Percentiles rank a stretch among this genome's conserved stretches.
phyloP scores from a whole-genome alignment of 2,329 filamentous ascomycete species.

The Chrysoporthe puriensis region DNA sequence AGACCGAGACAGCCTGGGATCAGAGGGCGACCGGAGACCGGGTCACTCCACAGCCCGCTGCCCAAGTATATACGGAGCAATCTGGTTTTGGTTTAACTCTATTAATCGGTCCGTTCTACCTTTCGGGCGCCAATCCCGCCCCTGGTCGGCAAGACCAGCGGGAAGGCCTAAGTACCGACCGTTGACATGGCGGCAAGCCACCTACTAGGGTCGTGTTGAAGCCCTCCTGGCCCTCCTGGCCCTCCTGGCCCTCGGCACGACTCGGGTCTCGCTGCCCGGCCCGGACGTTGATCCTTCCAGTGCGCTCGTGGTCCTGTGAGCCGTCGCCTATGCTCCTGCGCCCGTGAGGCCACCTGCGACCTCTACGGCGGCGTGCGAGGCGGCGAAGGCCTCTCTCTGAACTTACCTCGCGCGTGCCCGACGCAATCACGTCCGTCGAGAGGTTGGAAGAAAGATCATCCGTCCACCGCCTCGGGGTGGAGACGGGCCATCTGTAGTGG shows the following conservation, averaged over 20 bases:
- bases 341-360: constrained; percentile 17
- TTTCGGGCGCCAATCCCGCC: background rate
- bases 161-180: background rate
- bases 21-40: background rate
- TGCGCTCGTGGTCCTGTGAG: background rate
- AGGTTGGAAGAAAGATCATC: background rate
- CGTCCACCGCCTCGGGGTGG: background rate
- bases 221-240: too few species aligned
- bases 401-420: background rate
- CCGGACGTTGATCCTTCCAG: background rate
- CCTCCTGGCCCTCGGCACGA: too few species aligned
- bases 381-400: too few species aligned
- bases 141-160: background rate
- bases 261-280: too few species aligned
- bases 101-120: background rate
- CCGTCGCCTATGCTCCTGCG: background rate
- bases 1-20: background rate
- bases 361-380: background rate
- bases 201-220: too few species aligned
- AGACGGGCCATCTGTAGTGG: background rate
- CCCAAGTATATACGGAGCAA: background rate
- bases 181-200: background rate
- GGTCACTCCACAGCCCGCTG: background rate
- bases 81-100: background rate
- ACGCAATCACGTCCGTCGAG: background rate